Evolutionary conservation across 306 rosid genomes (phyloP).

Genomic region (Arachis hypogaea): DNA sequence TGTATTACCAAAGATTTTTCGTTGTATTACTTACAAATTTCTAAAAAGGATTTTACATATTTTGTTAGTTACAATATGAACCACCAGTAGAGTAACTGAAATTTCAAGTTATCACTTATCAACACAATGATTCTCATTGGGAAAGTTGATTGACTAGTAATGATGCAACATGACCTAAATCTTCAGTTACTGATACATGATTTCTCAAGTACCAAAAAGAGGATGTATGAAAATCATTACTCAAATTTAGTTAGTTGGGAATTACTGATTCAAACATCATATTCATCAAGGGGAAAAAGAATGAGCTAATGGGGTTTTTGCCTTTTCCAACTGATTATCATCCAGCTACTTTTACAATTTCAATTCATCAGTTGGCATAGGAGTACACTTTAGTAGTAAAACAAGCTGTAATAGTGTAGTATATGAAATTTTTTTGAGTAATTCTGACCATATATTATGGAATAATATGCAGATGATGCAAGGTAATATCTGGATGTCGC

Average conservation of each 20-base stretch:
- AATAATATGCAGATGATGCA: slow-evolving; percentile 79
- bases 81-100: not conserved
- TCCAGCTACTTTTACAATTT: slow-evolving; percentile 9
- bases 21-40: not conserved
- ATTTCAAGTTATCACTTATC: not conserved
- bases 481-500: slow-evolving; percentile 73
- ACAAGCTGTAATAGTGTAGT: not conserved
- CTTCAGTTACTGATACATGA: not conserved
- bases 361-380: slow-evolving; percentile 10
- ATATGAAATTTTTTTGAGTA: not conserved
- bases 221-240: not conserved
- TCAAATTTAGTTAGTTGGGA: not conserved
- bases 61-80: too few relatives aligned
- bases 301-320: not conserved
- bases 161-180: not conserved
- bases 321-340: slow-evolving; percentile 9
- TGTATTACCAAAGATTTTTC: not conserved
- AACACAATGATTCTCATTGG: not conserved
- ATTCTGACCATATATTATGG: slow-evolving; percentile 34
- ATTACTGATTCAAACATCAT: not conserved
- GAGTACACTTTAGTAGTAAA: not conserved
- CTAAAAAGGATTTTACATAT: not conserved
- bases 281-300: slow-evolving; percentile 14
- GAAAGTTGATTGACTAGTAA: not conserved
- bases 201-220: not conserved